Evolutionary conservation across 2,329 filamentous ascomycete species (phyloP).

Genomic region (Metarhizium guizhouense): DNA sequence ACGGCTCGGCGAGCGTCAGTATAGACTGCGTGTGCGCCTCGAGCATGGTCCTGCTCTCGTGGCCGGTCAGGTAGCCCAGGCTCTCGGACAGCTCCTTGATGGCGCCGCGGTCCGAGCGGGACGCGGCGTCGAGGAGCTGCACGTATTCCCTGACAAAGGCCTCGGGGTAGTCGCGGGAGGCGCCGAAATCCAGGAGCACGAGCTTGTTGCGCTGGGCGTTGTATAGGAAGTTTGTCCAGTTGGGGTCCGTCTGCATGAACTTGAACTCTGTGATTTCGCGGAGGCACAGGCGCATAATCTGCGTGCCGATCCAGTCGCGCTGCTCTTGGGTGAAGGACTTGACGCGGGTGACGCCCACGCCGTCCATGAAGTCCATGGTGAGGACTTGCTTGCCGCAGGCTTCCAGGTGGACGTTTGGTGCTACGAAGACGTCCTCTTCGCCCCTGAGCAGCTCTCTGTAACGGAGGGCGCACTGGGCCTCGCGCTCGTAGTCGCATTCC

Average conservation of each 20-base stretch:
- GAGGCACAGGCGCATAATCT: conserved; percentile 84
- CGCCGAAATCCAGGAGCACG: conserved; percentile 92
- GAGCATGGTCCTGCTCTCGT: conserved; percentile 77
- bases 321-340: conserved; percentile 69
- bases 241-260: conserved; percentile 99
- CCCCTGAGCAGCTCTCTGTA: conserved; percentile 63
- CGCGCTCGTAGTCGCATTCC: conserved; percentile 93
- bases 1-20: conserved; percentile 86
- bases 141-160: conserved; percentile 76
- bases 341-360: conserved; percentile 76
- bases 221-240: conserved; percentile 99
- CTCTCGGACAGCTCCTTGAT: conserved; percentile 62
- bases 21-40: conserved; percentile 86
- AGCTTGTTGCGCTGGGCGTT: conserved; percentile 63
- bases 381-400: conserved; percentile 80
- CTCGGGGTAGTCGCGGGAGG: conserved; percentile 74
- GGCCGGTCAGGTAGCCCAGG: conserved; percentile 86
- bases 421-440: conserved; percentile 64
- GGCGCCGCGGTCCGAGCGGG: conserved; percentile 53
- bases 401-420: conserved; percentile 69
- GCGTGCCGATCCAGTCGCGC: conserved; percentile 91
- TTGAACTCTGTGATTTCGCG: conserved; percentile 89
- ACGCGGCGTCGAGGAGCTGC: conserved; percentile 69
- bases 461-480: conserved; percentile 69
- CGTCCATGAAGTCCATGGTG: conserved; percentile 88